Base-by-base conservation (phyloP, 768 basidiomycete genomes). In the Phaeotremella skinneri region DNA sequence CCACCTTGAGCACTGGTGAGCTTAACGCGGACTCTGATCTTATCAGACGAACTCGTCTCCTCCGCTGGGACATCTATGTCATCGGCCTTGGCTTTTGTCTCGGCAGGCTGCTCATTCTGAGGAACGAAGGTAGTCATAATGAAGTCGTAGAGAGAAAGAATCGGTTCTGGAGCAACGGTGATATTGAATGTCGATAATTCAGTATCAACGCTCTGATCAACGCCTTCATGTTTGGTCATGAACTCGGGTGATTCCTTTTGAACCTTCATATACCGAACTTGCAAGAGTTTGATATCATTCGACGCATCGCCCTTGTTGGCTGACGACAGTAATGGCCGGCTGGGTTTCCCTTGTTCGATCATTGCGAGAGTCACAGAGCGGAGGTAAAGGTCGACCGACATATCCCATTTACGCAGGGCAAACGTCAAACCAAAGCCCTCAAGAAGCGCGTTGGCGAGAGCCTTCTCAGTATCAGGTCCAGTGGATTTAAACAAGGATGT, bases 61-160 rank as follows among this genome's bases (percentile, higher is more conserved):
- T 58, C 51, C 1, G 26, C 34, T 3, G 34, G 50, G 4, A 55
- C 45, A 3, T 55, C 34, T 34, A 52, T 26, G 21, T 55, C 56
- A 16, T 23, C 56, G 11, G 27, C 32, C 3, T 59, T 50, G 17
- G 53, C 39, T 6, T 58, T 45, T 0, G 66, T 52, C 17, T 59
- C 56, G 1, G 59, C 27, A 1, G 52, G 17, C 2, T 51, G 52
- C 52, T 70, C 56, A 31, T 73, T 56, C 59, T 80, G 66, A 7
- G 87, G 84, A 9, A 91, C 89, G 76, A 99, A 99, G 0, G 96
- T 97, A 2, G 89, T 87, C 87, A 99, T 93, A 76, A 99, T 84
- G 79, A 94, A 97, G 78, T 98, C 92, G 77, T 97, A 98, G 21
- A 97, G 78, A 1, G 87, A 82, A 34, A 99, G 79, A 42, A 97